Evolutionary conservation across 2,329 filamentous ascomycete genomes (phyloP).

Genomic region (Aureobasidium melanogenum): DNA sequence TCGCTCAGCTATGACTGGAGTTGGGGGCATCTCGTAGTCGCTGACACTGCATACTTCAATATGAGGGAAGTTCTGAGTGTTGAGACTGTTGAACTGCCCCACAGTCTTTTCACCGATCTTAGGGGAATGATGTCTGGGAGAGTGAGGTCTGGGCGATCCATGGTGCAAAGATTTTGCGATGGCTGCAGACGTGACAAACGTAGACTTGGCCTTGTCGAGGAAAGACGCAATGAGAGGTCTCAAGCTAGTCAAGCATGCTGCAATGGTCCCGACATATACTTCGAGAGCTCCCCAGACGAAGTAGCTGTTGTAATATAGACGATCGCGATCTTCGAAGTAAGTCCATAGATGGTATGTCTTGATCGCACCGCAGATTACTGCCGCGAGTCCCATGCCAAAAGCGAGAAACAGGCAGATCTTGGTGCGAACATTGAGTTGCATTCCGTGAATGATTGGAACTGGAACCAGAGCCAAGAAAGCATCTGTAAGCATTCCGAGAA

Average conservation of each 20-base stretch:
- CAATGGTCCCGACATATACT: conserved; percentile 36
- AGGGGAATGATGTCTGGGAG: background rate
- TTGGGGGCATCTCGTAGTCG: background rate
- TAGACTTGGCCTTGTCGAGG: conserved; percentile 25
- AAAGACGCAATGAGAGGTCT: conserved; percentile 31
- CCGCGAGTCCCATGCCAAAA: conserved; percentile 32
- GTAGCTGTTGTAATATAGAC: conserved; percentile 30
- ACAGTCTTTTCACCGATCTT: background rate
- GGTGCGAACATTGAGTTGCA: conserved; percentile 35
- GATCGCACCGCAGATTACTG: conserved; percentile 34
- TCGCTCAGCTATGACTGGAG: background rate
- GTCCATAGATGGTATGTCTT: conserved; percentile 32
- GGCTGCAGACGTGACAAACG: background rate
- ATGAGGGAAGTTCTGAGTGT: background rate
- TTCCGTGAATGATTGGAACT: conserved; percentile 34
- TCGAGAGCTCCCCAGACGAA: conserved; percentile 39
- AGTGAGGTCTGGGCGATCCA: background rate
- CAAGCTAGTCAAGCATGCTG: conserved; percentile 36
- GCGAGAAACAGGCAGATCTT: conserved; percentile 31
- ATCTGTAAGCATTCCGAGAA: conserved; percentile 33
- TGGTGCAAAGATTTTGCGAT: background rate
- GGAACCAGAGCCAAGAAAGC: conserved; percentile 34
- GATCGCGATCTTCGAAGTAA: conserved; percentile 29
- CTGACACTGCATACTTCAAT: conserved; percentile 1
- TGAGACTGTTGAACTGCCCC: background rate